Evolutionary conservation across 2,329 filamentous ascomycete species (phyloP).

Genomic region (Helotiales sp.): DNA sequence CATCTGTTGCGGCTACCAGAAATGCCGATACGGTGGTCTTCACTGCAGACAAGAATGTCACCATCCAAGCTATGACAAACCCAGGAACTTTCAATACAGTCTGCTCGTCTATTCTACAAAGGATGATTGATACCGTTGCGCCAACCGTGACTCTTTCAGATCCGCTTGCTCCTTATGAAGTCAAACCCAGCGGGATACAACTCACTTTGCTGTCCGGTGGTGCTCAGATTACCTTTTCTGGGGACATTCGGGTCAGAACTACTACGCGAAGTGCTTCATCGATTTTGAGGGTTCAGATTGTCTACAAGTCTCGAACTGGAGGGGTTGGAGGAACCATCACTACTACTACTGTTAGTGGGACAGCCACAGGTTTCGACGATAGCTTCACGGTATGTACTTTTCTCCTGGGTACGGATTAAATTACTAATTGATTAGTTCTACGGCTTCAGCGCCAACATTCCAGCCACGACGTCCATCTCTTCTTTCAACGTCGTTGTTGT

Average conservation of each 20-base stretch:
- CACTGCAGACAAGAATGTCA: constrained; percentile 59
- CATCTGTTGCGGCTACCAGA: constrained; percentile 50
- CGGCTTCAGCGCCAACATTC: constrained; percentile 50
- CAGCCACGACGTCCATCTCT: constrained; percentile 63
- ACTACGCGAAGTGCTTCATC: constrained; percentile 50
- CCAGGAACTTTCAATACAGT: constrained; percentile 50
- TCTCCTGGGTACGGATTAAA: constrained; percentile 32
- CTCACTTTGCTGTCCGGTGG: constrained; percentile 57
- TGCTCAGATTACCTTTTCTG: constrained; percentile 54
- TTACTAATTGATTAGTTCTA: constrained; percentile 35
- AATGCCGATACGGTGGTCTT: constrained; percentile 61
- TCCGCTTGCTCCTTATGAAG: constrained; percentile 59
- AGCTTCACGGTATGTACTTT: constrained; percentile 57
- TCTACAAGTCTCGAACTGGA: constrained; percentile 61
- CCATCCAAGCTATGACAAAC: constrained; percentile 54
- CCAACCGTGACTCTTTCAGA: constrained; percentile 55
- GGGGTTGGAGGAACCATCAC: constrained; percentile 52
- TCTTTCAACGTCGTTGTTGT: constrained; percentile 61
- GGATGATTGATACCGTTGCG: constrained; percentile 67
- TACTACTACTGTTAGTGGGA: constrained; percentile 52
- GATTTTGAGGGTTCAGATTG: constrained; percentile 55
- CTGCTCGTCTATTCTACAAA: constrained; percentile 59
- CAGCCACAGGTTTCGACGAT: constrained; percentile 63
- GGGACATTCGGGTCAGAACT: constrained; percentile 62
- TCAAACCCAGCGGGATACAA: constrained; percentile 64